Evolutionary conservation across 2,329 filamentous ascomycete species (phyloP).

Genomic region (Sporothrix phasma): DNA sequence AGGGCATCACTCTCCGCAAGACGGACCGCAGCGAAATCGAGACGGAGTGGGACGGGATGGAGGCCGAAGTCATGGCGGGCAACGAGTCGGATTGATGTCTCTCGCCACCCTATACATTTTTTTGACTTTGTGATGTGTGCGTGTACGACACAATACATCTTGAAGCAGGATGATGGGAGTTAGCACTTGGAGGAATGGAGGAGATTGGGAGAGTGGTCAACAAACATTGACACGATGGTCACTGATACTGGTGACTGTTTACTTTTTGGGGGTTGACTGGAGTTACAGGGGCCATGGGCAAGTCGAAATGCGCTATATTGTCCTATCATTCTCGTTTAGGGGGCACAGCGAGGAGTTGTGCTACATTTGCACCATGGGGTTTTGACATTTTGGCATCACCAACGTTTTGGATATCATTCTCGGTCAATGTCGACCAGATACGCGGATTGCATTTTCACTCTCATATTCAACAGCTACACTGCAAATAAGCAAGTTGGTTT

Average conservation of each 20-base stretch:
- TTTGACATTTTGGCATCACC: background rate
- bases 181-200: background rate
- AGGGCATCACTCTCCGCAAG: constrained; percentile 33
- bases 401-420: background rate
- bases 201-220: background rate
- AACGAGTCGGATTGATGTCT: constrained; percentile 19
- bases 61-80: constrained; percentile 26
- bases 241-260: too few relatives aligned
- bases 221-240: background rate
- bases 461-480: too few relatives aligned
- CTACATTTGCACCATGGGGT: background rate
- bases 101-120: background rate
- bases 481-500: too few relatives aligned
- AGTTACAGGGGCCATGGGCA: background rate
- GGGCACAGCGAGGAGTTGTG: background rate
- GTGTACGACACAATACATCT: background rate
- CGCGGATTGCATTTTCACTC: too few relatives aligned
- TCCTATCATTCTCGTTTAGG: background rate
- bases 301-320: background rate
- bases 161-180: too few relatives aligned
- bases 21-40: constrained; percentile 28
- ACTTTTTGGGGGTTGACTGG: background rate
- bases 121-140: background rate
- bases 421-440: background rate
- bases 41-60: constrained; percentile 28